A percentile compares a stretch with the other conserved stretches of the same genome.
Conservation (phyloP, 1,139 yeast genomes). For the Yamadazyma sp. region DNA sequence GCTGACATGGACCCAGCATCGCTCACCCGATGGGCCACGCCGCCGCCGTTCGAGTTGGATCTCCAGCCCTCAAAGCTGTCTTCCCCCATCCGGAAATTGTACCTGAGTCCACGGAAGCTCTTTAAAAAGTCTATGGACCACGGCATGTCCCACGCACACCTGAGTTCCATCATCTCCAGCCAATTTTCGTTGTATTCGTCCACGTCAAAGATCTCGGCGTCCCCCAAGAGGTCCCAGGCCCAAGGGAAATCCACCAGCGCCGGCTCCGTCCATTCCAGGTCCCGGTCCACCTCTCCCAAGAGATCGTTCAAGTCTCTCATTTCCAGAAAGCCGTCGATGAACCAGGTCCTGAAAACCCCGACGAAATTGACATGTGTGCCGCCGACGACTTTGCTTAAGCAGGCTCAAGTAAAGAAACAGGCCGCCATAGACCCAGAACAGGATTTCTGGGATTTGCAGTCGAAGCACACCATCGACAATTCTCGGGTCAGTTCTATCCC, state of each 20-base stretch:
- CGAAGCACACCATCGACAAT: slow-evolving; percentile 36
- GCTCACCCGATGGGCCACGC: slow-evolving; percentile 10
- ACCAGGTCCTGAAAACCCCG: background rate
- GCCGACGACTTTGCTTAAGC: slow-evolving; percentile 19
- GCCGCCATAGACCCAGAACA: slow-evolving; percentile 18
- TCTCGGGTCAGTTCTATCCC: slow-evolving; percentile 54
- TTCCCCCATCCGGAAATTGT: slow-evolving; percentile 36
- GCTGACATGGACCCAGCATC: no score
- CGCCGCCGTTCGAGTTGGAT: slow-evolving; percentile 15
- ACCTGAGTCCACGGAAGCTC: slow-evolving; percentile 36
- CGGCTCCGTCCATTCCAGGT: slow-evolving; percentile 3
- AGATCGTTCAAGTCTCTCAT: slow-evolving; percentile 10
- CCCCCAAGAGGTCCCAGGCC: slow-evolving; percentile 13
- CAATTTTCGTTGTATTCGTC: slow-evolving; percentile 30
- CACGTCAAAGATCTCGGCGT: slow-evolving; percentile 13
- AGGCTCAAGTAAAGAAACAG: slow-evolving; percentile 17
- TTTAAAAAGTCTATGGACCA: slow-evolving; percentile 27
- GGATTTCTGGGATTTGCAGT: slow-evolving; percentile 38
- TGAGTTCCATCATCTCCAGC: slow-evolving; percentile 30
- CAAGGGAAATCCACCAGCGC: slow-evolving; percentile 2
- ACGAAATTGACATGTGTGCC: slow-evolving; percentile 6
- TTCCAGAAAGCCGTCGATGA: slow-evolving; percentile 4
- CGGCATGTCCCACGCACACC: slow-evolving; percentile 22
- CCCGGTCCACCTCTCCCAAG: slow-evolving; percentile 11
- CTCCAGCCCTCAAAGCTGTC: slow-evolving; percentile 12